phyloP scores from a whole-genome alignment of 352 stramenopile genomes.

The Peronospora destructor region DNA sequence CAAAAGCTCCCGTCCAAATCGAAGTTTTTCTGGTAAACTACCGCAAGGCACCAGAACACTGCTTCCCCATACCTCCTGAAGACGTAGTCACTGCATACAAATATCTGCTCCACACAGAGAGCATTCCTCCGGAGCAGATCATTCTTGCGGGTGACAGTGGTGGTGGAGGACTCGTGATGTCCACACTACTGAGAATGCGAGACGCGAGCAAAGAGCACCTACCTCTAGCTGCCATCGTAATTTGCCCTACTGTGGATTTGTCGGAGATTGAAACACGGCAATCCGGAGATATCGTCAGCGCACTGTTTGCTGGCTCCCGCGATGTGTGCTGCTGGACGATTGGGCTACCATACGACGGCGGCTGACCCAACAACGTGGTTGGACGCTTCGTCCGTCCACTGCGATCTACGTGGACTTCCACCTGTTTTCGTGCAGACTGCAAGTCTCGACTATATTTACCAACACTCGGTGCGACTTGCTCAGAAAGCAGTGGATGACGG shows the following conservation, averaged over 20 bases:
- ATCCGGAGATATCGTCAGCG: conserved; percentile 7
- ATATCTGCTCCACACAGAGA: conserved; percentile 29
- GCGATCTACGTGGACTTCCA: conserved; percentile 36
- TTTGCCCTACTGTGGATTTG: conserved; percentile 44
- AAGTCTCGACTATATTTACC: conserved; percentile 35
- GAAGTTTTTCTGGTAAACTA: conserved; percentile 45
- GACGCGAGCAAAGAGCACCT: conserved; percentile 15
- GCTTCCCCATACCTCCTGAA: conserved; percentile 35
- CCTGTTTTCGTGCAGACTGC: conserved; percentile 43
- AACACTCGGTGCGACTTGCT: conserved; percentile 27
- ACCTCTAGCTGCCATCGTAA: conserved; percentile 30
- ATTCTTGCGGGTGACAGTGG: conserved; percentile 38
- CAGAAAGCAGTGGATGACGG: conserved; percentile 35
- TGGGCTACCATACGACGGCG: conserved; percentile 16
- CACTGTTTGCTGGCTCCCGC: conserved; percentile 30
- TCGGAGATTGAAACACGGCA: conserved; percentile 22
- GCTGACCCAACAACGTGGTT: conserved; percentile 24
- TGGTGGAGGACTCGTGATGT: conserved; percentile 36
- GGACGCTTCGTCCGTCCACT: conserved; percentile 45
- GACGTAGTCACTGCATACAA: conserved; percentile 37
- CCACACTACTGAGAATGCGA: conserved; percentile 32
- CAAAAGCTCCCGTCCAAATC: conserved; percentile 14
- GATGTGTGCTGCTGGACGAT: conserved; percentile 19
- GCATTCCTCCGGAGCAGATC: conserved; percentile 24
- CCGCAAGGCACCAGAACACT: conserved; percentile 37